Base-by-base conservation (phyloP, 2,329 filamentous ascomycete genomes). In the Penicillium glabrum region DNA sequence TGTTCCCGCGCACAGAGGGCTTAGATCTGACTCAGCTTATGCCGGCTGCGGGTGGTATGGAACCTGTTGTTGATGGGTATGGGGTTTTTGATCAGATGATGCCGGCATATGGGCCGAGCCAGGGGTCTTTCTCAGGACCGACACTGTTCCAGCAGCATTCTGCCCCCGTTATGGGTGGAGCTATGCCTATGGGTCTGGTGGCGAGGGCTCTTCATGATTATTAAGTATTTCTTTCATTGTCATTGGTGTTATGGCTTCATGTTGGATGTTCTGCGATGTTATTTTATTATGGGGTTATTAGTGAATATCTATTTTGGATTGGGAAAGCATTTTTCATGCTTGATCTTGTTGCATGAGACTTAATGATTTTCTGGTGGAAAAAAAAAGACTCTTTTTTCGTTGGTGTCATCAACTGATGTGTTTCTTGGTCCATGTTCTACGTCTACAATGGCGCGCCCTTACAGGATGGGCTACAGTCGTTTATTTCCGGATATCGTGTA, bases 61-160 rank as follows among this genome's bases (percentile, higher is more conserved):
- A 70, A 51, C 51, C 53, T 24, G 59, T 68, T 9, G 61, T 69
- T 27, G 67, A 67, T 16, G 61, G 61, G 11, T 69, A 68, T 48
- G 57, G 57, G 3, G 62, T 59, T 49, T 61, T 69, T 31, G 63
- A 67, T 27, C 67, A 70, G 33, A 56, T 69, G 33, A 65, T 70
- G 26, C 67, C 54, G 31, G 56, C 54, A 16, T 66, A 65, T 58
- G 53, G 57, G 10, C 48, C 60, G 7, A 26, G 58, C 10, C 61
- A 63, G 45, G 44, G 53, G 19, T 45, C 59, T 1, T 67, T 65
- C 44, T 60, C 60, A 5, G 50, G 59, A 1, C 60, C 60, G 27
- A 54, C 57, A 6, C 53, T 67, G 35, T 67, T 67, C 50, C 59
- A 62, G 51, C 60, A 59, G 31, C 60, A 61, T 33, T 21, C 56